These are phyloP conservation scores for Physcomitrium patens DNA, from an alignment of 225 moss, liverwort and hornwort species.

Conservation along the genomic window DNA sequence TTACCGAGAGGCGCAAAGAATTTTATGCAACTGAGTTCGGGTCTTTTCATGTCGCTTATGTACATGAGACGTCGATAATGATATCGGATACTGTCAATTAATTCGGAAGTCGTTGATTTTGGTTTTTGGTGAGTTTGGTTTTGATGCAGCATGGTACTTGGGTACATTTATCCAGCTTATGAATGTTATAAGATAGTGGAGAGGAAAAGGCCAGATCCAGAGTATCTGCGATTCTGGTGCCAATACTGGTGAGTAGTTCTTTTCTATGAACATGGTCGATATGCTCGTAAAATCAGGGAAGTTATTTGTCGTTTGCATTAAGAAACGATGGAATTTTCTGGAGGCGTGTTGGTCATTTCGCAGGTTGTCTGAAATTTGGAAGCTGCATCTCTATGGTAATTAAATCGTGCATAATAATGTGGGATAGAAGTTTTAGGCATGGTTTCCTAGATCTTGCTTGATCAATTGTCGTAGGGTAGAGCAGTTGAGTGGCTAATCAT, in stretches of 20 bases:
- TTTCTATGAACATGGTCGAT: background rate
- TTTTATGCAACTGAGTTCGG: background rate
- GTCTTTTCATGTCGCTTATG: too few relatives aligned
- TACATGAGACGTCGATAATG: background rate
- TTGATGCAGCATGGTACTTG: slow-evolving; percentile 65
- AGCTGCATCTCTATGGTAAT: background rate
- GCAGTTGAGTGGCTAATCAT: background rate
- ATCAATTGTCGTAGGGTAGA: background rate
- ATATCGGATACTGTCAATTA: background rate
- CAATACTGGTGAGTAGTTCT: slow-evolving; percentile 62
- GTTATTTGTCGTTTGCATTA: background rate
- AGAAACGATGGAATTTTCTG: background rate
- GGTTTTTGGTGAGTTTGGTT: background rate
- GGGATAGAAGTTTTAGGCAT: background rate
- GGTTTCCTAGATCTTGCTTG: background rate
- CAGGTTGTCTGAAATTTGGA: background rate
- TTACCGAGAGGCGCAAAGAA: background rate
- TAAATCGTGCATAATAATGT: background rate
- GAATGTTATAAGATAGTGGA: slow-evolving; percentile 85
- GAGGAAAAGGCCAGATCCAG: slow-evolving; percentile 60
- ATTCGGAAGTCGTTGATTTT: background rate
- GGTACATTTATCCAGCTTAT: slow-evolving; percentile 75
- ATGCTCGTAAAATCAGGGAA: background rate
- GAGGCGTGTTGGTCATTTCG: background rate
- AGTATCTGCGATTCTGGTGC: slow-evolving; percentile 76